Evolutionary conservation across 495 filamentous ascomycete genomes (phyloP).

Genomic region (Daldinia decipiens): DNA sequence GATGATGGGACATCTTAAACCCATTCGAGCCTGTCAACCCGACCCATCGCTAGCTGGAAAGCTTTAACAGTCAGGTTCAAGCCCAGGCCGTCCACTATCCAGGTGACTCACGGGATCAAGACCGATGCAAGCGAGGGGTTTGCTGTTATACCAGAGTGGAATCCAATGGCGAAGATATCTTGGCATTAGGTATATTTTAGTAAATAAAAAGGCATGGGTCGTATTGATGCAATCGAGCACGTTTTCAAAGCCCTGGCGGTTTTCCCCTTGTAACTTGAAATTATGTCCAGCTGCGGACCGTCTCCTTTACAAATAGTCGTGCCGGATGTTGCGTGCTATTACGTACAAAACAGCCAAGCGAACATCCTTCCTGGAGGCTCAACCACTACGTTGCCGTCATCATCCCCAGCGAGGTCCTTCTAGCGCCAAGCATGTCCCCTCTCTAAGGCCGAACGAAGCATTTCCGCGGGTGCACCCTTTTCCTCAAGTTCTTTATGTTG

Average conservation of each 20-base stretch:
- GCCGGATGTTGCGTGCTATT: conserved; percentile 44
- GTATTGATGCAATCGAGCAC: conserved; percentile 16
- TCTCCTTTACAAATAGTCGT: conserved; percentile 39
- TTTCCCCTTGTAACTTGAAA: conserved; percentile 8
- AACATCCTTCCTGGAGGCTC: conserved; percentile 40
- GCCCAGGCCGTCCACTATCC: neutral
- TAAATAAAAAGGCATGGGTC: conserved; percentile 37
- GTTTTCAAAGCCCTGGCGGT: conserved; percentile 31
- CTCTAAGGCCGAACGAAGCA: conserved; percentile 28
- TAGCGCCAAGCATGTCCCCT: conserved; percentile 41
- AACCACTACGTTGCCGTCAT: conserved; percentile 36
- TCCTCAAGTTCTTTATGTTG: conserved; percentile 7
- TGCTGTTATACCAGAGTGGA: conserved; percentile 30
- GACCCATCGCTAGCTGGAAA: conserved; percentile 21
- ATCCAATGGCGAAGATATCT: conserved; percentile 37
- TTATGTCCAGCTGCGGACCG: conserved; percentile 14
- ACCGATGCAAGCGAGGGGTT: conserved; percentile 16
- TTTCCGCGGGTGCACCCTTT: conserved; percentile 35
- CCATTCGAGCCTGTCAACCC: conserved; percentile 32
- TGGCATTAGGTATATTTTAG: conserved; percentile 47
- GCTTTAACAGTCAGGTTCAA: neutral
- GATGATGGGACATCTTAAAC: conserved; percentile 14
- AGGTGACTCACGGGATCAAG: conserved; percentile 10
- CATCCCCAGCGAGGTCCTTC: conserved; percentile 29
- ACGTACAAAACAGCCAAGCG: conserved; percentile 48